Evolutionary conservation across 2,329 filamentous ascomycete species (phyloP).

Genomic region (Chrysoporthe deuterocubensis): DNA sequence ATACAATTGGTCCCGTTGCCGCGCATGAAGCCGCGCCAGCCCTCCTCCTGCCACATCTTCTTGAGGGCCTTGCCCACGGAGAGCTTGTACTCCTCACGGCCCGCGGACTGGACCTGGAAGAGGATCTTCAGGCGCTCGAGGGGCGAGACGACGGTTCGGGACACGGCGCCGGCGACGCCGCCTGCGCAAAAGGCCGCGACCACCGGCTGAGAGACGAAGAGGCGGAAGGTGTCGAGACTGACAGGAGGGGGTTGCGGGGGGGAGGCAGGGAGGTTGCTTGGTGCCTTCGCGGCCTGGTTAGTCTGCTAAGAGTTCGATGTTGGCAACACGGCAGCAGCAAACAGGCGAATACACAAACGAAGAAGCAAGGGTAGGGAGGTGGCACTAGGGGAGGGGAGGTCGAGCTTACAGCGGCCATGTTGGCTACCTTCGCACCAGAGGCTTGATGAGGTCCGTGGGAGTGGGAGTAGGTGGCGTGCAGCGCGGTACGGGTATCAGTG

Average conservation of each 20-base stretch:
- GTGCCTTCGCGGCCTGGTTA: slow-evolving; percentile 23
- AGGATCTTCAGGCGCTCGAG: slow-evolving; percentile 96
- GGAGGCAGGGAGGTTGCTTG: slow-evolving; percentile 13
- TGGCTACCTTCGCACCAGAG: slow-evolving; percentile 29
- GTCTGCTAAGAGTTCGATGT: slow-evolving; percentile 12
- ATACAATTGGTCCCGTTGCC: slow-evolving; percentile 99
- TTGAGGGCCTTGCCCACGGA: slow-evolving; percentile 84
- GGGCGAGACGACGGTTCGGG: slow-evolving; percentile 93
- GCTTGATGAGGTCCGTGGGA: slow-evolving; percentile 16
- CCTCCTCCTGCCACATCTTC: slow-evolving; percentile 98
- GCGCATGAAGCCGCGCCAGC: slow-evolving; percentile 96
- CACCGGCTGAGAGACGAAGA: slow-evolving; percentile 76
- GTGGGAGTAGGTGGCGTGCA: slow-evolving; percentile 21
- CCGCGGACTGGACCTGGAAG: slow-evolving; percentile 92
- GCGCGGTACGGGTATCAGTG: slow-evolving; percentile 7
- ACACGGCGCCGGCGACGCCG: slow-evolving; percentile 94
- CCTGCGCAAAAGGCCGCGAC: slow-evolving; percentile 92
- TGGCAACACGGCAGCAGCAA: neutral
- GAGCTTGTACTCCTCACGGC: slow-evolving; percentile 90
- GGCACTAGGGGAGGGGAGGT: slow-evolving; percentile 9
- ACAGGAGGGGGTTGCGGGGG: slow-evolving; percentile 32
- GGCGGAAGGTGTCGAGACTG: slow-evolving; percentile 43
- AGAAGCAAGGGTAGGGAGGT: neutral
- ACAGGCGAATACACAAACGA: neutral
- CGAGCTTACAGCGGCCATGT: slow-evolving; percentile 45